These are phyloP conservation scores for Argentina anserina DNA, from an alignment of 306 rosid species.

Conservation along the genomic window DNA sequence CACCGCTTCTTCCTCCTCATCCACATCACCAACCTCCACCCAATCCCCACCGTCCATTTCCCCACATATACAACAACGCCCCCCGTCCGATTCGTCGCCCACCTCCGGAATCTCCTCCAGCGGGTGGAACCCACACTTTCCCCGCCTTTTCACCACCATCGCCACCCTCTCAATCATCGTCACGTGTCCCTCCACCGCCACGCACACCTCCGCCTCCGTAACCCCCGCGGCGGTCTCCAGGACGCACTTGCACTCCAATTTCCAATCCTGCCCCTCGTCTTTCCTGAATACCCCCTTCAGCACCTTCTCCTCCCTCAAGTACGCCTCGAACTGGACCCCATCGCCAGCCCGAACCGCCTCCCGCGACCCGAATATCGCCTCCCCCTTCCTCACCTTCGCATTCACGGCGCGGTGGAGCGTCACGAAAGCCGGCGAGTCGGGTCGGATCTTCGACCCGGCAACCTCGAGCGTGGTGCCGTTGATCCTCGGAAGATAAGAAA, in stretches of 20 bases:
- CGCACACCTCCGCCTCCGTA: conserved; percentile 35
- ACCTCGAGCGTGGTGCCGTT: conserved; percentile 33
- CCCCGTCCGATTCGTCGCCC: conserved; percentile 16
- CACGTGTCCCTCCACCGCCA: conserved; percentile 41
- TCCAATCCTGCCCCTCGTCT: conserved; percentile 35
- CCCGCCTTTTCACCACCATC: conserved; percentile 21
- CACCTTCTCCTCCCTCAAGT: conserved; percentile 37
- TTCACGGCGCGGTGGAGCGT: conserved; percentile 37
- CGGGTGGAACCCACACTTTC: conserved; percentile 22
- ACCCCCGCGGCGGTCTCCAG: conserved; percentile 21
- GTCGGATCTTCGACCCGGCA: conserved; percentile 36
- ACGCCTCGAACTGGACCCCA: conserved; percentile 40
- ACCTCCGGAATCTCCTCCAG: conserved; percentile 50
- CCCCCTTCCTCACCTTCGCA: conserved; percentile 1
- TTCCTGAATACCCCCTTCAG: conserved; percentile 39
- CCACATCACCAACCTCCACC: conserved; percentile 1
- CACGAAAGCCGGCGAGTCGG: conserved; percentile 32
- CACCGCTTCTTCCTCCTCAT: neutral
- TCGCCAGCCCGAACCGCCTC: conserved; percentile 36
- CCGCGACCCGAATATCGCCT: conserved; percentile 34
- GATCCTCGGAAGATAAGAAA: conserved; percentile 41
- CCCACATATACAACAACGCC: conserved; percentile 15
- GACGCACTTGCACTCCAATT: conserved; percentile 38
- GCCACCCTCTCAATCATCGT: conserved; percentile 36
- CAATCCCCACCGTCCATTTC: conserved; percentile 23